Evolutionary conservation across 2,329 filamentous ascomycete species (phyloP).

Genomic region (Rhinocladiella similis): DNA sequence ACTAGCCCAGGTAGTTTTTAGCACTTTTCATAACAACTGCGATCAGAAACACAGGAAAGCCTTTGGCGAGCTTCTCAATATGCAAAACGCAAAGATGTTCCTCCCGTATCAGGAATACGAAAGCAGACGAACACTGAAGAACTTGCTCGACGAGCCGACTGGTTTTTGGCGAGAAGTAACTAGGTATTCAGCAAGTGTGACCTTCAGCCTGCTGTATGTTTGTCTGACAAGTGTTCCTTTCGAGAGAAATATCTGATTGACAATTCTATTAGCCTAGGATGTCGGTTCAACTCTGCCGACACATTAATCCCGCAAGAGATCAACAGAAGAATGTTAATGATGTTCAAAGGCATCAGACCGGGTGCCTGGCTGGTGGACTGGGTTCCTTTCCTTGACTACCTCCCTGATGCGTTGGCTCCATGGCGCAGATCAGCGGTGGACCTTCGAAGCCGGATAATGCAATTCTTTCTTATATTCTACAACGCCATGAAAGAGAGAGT

Average conservation of each 20-base stretch:
- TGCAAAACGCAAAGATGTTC: slow-evolving; percentile 9
- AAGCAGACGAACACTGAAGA: slow-evolving; percentile 7
- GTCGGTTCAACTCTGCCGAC: slow-evolving; percentile 8
- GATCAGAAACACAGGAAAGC: slow-evolving; percentile 17
- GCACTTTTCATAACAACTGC: neutral
- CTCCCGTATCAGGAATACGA: slow-evolving; percentile 10
- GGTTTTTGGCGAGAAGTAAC: slow-evolving; percentile 4
- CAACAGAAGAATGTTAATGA: slow-evolving; percentile 1
- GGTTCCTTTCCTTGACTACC: slow-evolving; percentile 43
- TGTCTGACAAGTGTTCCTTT: neutral
- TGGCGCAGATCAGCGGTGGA: slow-evolving; percentile 26
- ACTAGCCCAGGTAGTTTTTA: neutral
- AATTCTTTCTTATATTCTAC: slow-evolving; percentile 16
- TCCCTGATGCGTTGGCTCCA: slow-evolving; percentile 39
- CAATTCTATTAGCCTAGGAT: slow-evolving; percentile 9
- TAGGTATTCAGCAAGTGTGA: slow-evolving; percentile 11
- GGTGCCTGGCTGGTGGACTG: slow-evolving; percentile 41
- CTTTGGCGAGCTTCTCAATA: slow-evolving; percentile 6
- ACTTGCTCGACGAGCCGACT: slow-evolving; percentile 3
- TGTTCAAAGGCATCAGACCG: slow-evolving; percentile 14
- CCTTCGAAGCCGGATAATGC: slow-evolving; percentile 6
- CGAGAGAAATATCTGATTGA: neutral
- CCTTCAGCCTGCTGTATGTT: slow-evolving; percentile 17
- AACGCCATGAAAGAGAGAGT: slow-evolving; percentile 12
- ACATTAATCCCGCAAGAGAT: slow-evolving; percentile 13